Percentiles rank a stretch among this genome's conserved stretches.
Evolutionary conservation across 2,329 filamentous ascomycete genomes (phyloP).

Genomic region (Fusarium gaditjirri): DNA sequence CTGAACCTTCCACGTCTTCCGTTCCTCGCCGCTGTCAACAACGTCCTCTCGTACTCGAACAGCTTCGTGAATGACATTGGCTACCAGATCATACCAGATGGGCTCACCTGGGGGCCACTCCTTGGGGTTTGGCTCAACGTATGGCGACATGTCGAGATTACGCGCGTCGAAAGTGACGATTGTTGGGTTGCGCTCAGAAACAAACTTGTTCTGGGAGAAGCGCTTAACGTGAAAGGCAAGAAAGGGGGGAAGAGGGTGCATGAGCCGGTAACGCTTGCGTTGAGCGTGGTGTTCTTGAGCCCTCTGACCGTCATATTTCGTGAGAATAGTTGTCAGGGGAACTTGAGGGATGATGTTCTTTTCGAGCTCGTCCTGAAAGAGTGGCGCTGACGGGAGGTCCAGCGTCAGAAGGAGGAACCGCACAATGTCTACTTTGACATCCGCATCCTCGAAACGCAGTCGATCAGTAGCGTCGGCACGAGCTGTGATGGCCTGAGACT

Average conservation of each 20-base stretch:
- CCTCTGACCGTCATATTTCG: constrained; percentile 90
- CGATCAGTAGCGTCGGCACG: constrained; percentile 89
- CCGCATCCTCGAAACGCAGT: constrained; percentile 89
- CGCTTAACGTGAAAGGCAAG: constrained; percentile 96
- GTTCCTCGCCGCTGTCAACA: constrained; percentile 87
- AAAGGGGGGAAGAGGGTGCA: constrained; percentile 91
- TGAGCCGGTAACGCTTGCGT: constrained; percentile 86
- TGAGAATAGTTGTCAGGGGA: constrained; percentile 82
- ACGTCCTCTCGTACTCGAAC: constrained; percentile 83
- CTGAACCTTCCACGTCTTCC: constrained; percentile 94
- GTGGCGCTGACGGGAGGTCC: constrained; percentile 88
- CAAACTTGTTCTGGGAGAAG: constrained; percentile 96
- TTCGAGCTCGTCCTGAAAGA: constrained; percentile 95
- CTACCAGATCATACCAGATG: constrained; percentile 93
- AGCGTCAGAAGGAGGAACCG: constrained; percentile 93
- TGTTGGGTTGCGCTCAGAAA: constrained; percentile 94
- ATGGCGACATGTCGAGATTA: constrained; percentile 85
- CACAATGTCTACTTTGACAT: constrained; percentile 78
- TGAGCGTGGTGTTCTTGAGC: constrained; percentile 91
- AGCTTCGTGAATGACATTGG: constrained; percentile 91
- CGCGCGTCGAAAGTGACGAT: constrained; percentile 95
- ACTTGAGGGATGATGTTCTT: constrained; percentile 97
- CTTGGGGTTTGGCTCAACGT: constrained; percentile 86
- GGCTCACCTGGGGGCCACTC: constrained; percentile 79
- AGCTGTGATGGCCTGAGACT: constrained; percentile 92